phyloP scores from a whole-genome alignment of 176 grass and related monocot species.

The Metroxylon sagu region DNA sequence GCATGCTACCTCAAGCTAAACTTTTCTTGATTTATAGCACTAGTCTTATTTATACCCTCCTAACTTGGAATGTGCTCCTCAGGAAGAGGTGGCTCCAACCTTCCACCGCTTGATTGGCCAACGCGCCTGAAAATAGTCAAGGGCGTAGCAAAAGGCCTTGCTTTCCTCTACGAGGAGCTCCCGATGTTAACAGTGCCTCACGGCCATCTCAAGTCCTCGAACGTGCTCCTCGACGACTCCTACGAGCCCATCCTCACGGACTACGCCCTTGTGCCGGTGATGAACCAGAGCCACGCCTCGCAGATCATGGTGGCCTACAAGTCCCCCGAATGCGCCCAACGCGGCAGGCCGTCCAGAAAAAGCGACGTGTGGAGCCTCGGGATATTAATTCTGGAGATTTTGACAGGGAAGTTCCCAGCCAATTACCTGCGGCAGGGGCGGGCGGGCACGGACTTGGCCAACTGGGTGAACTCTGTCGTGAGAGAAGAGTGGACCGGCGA shows the following conservation, averaged over 20 bases:
- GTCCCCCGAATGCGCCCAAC: slow-evolving; percentile 5
- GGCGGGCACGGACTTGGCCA: background rate
- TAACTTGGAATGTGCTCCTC: too few species aligned
- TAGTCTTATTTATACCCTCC: too few species aligned
- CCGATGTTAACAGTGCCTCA: background rate
- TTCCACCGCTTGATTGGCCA: background rate
- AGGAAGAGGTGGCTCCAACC: background rate
- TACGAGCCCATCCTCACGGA: slow-evolving; percentile 3
- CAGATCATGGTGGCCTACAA: slow-evolving; percentile 18
- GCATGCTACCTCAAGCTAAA: too few species aligned
- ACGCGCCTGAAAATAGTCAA: slow-evolving; percentile 2
- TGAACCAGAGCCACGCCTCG: background rate
- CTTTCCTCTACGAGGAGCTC: slow-evolving; percentile 3
- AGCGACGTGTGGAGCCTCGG: slow-evolving; percentile 18
- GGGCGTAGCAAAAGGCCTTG: slow-evolving; percentile 1
- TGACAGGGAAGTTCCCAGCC: slow-evolving; percentile 9
- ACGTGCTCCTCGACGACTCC: slow-evolving; percentile 7
- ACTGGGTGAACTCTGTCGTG: slow-evolving; percentile 6
- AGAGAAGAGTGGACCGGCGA: background rate
- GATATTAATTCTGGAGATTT: slow-evolving; percentile 1
- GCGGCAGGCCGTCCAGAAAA: slow-evolving; percentile 4
- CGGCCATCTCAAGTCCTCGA: slow-evolving; percentile 14
- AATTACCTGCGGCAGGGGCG: background rate
- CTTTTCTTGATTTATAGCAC: too few species aligned
- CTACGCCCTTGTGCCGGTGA: slow-evolving; percentile 5